Percentiles rank a stretch among this genome's conserved stretches.
Conservation (phyloP, 441 rosid genomes). For the Arabidopsis lyrata region DNA sequence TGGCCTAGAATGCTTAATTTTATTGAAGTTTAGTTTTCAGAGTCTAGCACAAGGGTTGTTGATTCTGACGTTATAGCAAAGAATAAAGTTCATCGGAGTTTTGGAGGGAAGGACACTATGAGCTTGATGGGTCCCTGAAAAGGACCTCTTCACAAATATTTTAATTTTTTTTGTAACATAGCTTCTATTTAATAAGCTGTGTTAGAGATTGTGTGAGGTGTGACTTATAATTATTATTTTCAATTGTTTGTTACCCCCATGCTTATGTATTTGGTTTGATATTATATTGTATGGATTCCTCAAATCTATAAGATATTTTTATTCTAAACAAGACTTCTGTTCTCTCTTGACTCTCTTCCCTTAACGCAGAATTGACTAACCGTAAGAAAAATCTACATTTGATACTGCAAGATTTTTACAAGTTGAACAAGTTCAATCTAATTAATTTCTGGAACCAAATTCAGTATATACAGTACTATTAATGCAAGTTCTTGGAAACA, state of each 20-base stretch:
- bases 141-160: slow-evolving; percentile 35
- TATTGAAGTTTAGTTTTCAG: slow-evolving; percentile 11
- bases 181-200: slow-evolving; percentile 45
- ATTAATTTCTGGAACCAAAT: slow-evolving; percentile 27
- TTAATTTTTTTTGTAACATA: slow-evolving; percentile 20
- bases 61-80: slow-evolving; percentile 37
- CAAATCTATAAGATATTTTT: neutral
- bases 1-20: slow-evolving; percentile 22
- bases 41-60: slow-evolving; percentile 43
- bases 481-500: slow-evolving; percentile 17
- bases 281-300: slow-evolving; percentile 16
- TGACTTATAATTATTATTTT: slow-evolving; percentile 31
- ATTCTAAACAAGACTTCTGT: slow-evolving; percentile 6
- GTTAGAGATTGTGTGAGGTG: slow-evolving; percentile 42
- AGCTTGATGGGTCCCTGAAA: slow-evolving; percentile 41
- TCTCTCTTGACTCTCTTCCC: slow-evolving; percentile 11
- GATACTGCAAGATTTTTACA: slow-evolving; percentile 28
- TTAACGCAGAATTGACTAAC: slow-evolving; percentile 16
- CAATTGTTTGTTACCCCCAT: slow-evolving; percentile 31
- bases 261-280: slow-evolving; percentile 31
- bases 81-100: slow-evolving; percentile 39
- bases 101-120: slow-evolving; percentile 42
- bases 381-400: slow-evolving; percentile 19
- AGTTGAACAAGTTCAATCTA: slow-evolving; percentile 16
- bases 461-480: slow-evolving; percentile 14